These are phyloP conservation scores for Drosera spatulata DNA, from an alignment of 179 eudicot genomes.

Conservation along the genomic window DNA sequence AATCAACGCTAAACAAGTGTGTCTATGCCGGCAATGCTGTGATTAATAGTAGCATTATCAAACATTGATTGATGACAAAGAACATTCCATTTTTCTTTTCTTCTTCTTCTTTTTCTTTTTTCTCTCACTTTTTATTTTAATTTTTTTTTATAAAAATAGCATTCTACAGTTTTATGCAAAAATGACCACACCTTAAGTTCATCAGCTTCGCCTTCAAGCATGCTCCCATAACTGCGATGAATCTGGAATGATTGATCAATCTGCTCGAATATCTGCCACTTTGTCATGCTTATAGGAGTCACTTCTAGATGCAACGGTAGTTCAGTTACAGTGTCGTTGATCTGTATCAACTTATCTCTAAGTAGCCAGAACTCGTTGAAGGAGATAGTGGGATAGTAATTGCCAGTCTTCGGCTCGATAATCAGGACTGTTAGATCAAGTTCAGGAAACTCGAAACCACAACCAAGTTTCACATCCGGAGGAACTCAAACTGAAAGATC, in stretches of 20 bases:
- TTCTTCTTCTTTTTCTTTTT: no score
- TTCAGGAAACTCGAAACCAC: slow-evolving; percentile 1
- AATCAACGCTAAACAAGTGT: no score
- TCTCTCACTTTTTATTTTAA: no score
- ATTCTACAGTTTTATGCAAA: neutral
- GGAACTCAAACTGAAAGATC: no score
- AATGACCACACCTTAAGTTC: slow-evolving; percentile 72
- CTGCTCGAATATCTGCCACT: slow-evolving; percentile 95
- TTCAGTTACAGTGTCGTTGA: slow-evolving; percentile 82
- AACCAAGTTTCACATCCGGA: neutral
- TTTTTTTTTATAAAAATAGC: no score
- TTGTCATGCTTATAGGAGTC: slow-evolving; percentile 96
- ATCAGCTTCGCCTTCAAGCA: slow-evolving; percentile 98
- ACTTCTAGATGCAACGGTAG: slow-evolving; percentile 77
- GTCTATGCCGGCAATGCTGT: no score
- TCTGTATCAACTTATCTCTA: slow-evolving; percentile 67
- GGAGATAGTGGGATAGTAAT: slow-evolving; percentile 79
- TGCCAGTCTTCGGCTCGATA: slow-evolving; percentile 72
- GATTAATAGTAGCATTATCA: no score
- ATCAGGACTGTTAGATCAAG: slow-evolving; percentile 44
- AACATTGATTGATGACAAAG: no score
- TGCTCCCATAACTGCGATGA: slow-evolving; percentile 95
- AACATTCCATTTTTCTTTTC: no score
- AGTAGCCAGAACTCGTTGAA: slow-evolving; percentile 99
- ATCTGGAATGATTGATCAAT: slow-evolving; percentile 96